Conservation (phyloP, 1,284 basidiomycete species). For the Moesziomyces parantarcticus region DNA sequence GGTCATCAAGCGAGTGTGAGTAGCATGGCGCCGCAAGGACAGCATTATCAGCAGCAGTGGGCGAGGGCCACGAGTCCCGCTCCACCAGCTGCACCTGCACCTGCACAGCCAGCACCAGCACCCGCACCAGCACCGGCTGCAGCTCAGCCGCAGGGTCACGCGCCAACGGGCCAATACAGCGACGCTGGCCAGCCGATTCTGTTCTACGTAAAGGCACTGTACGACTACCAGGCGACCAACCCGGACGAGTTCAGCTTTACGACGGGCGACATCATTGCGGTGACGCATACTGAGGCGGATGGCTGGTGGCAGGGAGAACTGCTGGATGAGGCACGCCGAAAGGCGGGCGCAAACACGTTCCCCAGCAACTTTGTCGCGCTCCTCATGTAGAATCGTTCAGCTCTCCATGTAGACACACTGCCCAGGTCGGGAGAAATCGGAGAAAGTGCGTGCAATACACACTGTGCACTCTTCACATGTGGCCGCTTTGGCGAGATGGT, state of each 20-base stretch:
- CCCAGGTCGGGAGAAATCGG: too few species aligned
- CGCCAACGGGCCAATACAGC: slow-evolving; percentile 78
- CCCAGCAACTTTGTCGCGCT: slow-evolving; percentile 85
- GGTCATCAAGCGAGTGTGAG: slow-evolving; percentile 26
- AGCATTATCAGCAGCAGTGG: slow-evolving; percentile 28
- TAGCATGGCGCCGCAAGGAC: slow-evolving; percentile 28
- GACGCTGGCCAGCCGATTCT: slow-evolving; percentile 81
- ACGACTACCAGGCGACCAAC: slow-evolving; percentile 87
- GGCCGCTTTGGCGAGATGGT: too few species aligned
- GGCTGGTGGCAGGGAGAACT: slow-evolving; percentile 90
- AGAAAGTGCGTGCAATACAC: too few species aligned
- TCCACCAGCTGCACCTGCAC: slow-evolving; percentile 38
- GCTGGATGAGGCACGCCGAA: slow-evolving; percentile 82
- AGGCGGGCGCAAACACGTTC: slow-evolving; percentile 84
- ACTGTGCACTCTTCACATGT: too few species aligned
- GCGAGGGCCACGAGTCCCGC: slow-evolving; percentile 33
- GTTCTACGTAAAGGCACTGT: slow-evolving; percentile 83
- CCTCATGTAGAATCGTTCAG: slow-evolving; percentile 66
- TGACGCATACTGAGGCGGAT: slow-evolving; percentile 88
- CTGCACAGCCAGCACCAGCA: slow-evolving; percentile 36
- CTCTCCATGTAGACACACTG: not conserved
- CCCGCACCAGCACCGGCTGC: slow-evolving; percentile 31
- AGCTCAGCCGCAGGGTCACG: slow-evolving; percentile 47
- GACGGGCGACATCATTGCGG: slow-evolving; percentile 88
- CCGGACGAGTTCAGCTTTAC: slow-evolving; percentile 89